Percentiles rank a stretch among this genome's conserved stretches.
Evolutionary conservation across 306 rosid species (phyloP).

Genomic region (Medicago ruthenica): DNA sequence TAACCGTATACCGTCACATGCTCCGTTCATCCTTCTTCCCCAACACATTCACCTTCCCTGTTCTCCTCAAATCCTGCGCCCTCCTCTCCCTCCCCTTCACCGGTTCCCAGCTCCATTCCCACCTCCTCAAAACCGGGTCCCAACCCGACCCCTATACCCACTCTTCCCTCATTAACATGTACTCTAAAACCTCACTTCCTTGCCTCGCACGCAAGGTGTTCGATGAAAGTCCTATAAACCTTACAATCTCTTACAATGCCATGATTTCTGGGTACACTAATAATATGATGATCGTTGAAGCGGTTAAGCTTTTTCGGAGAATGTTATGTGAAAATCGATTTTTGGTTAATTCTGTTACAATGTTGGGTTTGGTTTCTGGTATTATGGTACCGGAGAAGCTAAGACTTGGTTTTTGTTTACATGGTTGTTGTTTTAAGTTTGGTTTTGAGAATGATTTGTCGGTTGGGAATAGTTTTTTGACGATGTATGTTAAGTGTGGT

Average conservation of each 20-base stretch:
- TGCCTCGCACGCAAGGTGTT: conserved; percentile 72
- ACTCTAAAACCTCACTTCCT: conserved; percentile 48
- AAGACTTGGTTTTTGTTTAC: conserved; percentile 63
- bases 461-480: conserved; percentile 72
- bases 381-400: conserved; percentile 51
- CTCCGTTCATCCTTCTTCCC: conserved; percentile 75
- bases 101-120: conserved; percentile 72
- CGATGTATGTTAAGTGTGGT: conserved; percentile 83
- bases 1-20: conserved; percentile 70
- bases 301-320: conserved; percentile 51
- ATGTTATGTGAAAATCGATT: conserved; percentile 61
- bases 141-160: conserved; percentile 75
- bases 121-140: conserved; percentile 74
- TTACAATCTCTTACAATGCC: conserved; percentile 73
- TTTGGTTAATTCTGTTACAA: conserved; percentile 61
- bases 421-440: conserved; percentile 51
- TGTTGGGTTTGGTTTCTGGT: conserved; percentile 75
- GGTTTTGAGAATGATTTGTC: conserved; percentile 62
- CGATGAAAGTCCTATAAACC: conserved; percentile 53
- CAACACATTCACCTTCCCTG: conserved; percentile 81
- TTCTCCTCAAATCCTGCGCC: conserved; percentile 85
- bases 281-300: conserved; percentile 54
- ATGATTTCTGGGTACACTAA: conserved; percentile 70
- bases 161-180: conserved; percentile 73
- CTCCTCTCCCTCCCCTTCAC: conserved; percentile 61